A percentile compares a stretch with the other conserved stretches of the same genome.
Evolutionary conservation across 2,329 filamentous ascomycete genomes (phyloP).

Genomic region (Pseudocercospora pini-densiflorae): DNA sequence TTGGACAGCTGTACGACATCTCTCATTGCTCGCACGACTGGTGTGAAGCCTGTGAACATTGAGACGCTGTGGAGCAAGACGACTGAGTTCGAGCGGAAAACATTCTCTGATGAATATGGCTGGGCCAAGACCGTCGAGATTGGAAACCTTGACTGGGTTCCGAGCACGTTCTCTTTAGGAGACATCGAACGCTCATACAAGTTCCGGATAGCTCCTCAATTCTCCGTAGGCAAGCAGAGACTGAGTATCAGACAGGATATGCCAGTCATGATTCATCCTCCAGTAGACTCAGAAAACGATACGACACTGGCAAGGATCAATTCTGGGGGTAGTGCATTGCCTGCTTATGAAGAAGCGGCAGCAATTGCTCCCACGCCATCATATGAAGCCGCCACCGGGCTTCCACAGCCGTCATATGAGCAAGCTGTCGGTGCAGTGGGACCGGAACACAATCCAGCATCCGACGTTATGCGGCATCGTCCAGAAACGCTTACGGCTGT

Average conservation of each 20-base stretch:
- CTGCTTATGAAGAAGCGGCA: conserved; percentile 2
- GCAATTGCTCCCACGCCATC: neutral
- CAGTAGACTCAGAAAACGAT: neutral
- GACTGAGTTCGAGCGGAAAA: conserved; percentile 12
- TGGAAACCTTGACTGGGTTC: conserved; percentile 18
- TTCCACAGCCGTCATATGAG: conserved; percentile 11
- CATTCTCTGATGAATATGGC: conserved; percentile 19
- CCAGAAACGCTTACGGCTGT: neutral
- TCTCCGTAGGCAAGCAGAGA: conserved; percentile 18
- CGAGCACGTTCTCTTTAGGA: conserved; percentile 16
- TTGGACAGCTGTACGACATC: conserved; percentile 22
- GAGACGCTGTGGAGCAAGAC: conserved; percentile 19
- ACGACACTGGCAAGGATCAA: neutral
- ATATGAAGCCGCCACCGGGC: neutral
- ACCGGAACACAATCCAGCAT: neutral
- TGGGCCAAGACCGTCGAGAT: conserved; percentile 19
- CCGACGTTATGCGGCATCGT: neutral
- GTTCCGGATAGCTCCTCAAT: conserved; percentile 20
- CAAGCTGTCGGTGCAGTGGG: conserved; percentile 3
- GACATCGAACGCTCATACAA: conserved; percentile 22
- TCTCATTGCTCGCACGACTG: conserved; percentile 24
- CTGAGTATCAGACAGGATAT: conserved; percentile 16
- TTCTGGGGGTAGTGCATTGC: neutral
- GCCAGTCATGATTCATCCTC: conserved; percentile 15
- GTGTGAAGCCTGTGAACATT: conserved; percentile 14